Percentiles rank a stretch among this genome's conserved stretches.
phyloP scores from a whole-genome alignment of 2,329 filamentous ascomycete genomes.

The Dryadomyces quercivorus region DNA sequence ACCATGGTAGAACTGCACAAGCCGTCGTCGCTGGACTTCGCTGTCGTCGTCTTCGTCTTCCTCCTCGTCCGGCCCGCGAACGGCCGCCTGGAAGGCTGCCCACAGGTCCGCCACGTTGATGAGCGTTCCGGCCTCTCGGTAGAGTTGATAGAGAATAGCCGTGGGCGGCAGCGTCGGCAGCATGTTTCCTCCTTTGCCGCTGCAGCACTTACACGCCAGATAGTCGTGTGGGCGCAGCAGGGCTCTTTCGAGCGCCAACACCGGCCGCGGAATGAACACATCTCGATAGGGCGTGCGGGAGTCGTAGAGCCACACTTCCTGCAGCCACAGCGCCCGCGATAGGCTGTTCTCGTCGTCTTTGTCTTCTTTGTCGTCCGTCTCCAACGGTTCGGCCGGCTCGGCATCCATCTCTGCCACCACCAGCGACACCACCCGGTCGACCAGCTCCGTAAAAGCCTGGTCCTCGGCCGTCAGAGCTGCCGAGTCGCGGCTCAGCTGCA shows the following conservation, averaged over 20 bases:
- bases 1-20: conserved; percentile 73
- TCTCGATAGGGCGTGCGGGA: conserved; percentile 56
- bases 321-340: conserved; percentile 35
- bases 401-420: conserved; percentile 27
- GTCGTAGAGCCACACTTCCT: conserved; percentile 69
- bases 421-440: conserved; percentile 42
- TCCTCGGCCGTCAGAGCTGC: conserved; percentile 59
- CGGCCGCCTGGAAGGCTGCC: conserved; percentile 59
- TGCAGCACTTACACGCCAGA: conserved; percentile 60
- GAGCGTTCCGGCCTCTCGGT: conserved; percentile 62
- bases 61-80: conserved; percentile 31
- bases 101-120: conserved; percentile 73
- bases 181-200: conserved; percentile 17
- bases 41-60: conserved; percentile 29
- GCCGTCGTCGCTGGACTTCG: conserved; percentile 38
- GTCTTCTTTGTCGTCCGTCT: neutral
- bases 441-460: conserved; percentile 53
- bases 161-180: conserved; percentile 55
- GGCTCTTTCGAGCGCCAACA: conserved; percentile 57
- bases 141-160: conserved; percentile 65
- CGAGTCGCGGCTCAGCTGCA: conserved; percentile 66
- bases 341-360: neutral
- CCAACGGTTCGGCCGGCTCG: conserved; percentile 21
- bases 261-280: conserved; percentile 64
- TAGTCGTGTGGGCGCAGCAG: conserved; percentile 66